These are phyloP conservation scores for Apophysomyces trapeziformis DNA, from an alignment of 371 early-diverging fungal species.

Conservation along the genomic window DNA sequence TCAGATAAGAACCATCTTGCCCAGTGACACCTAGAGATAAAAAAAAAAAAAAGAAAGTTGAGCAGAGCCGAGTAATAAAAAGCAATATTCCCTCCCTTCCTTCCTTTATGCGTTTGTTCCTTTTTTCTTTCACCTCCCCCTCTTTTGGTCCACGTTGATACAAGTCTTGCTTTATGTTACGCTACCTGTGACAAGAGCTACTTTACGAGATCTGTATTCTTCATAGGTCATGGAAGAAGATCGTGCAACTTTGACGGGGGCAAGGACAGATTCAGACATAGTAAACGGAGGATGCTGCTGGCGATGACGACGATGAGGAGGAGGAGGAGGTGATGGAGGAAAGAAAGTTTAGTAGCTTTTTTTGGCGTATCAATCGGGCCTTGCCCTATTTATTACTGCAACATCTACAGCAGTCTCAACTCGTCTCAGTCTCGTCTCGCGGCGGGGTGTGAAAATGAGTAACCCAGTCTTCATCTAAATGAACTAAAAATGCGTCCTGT, in stretches of 20 bases:
- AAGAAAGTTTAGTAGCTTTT: not conserved
- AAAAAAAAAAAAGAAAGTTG: too few relatives aligned
- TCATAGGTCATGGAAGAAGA: slow-evolving; percentile 42
- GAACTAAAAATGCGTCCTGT: too few relatives aligned
- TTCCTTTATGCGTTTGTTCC: not conserved
- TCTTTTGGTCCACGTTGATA: too few relatives aligned
- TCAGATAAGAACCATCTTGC: slow-evolving; percentile 84
- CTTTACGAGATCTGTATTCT: slow-evolving; percentile 67
- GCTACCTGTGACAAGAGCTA: slow-evolving; percentile 69
- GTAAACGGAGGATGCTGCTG: slow-evolving; percentile 15
- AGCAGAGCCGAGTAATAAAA: too few relatives aligned
- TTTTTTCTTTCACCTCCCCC: not conserved
- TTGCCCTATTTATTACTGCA: too few relatives aligned
- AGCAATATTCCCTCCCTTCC: too few relatives aligned
- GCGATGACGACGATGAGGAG: not conserved
- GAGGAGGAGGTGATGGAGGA: not conserved
- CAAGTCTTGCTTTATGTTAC: too few relatives aligned
- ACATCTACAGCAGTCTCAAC: too few relatives aligned
- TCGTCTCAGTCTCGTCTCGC: too few relatives aligned
- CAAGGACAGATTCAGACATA: slow-evolving; percentile 39
- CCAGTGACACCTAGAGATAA: slow-evolving; percentile 74
- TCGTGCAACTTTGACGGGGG: slow-evolving; percentile 37
- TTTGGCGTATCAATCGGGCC: not conserved
- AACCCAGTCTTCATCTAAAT: too few relatives aligned
- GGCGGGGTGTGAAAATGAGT: too few relatives aligned